Evolutionary conservation across 306 rosid species (phyloP).

Genomic region (Oxytropis ochrocephala): DNA sequence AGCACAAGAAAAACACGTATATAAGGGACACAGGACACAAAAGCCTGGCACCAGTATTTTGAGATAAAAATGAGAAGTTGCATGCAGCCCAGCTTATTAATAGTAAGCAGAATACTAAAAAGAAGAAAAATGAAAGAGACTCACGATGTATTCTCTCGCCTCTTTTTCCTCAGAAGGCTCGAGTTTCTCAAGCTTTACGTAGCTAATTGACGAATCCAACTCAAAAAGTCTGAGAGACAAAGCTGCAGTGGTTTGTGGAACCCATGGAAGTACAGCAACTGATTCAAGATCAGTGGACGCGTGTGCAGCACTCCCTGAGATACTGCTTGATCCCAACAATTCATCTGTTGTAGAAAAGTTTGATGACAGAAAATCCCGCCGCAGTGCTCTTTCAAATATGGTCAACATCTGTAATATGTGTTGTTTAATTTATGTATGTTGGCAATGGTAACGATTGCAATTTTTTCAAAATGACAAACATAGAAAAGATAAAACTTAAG

Average conservation of each 20-base stretch:
- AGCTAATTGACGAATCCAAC: constrained; percentile 66
- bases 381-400: constrained; percentile 58
- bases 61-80: background rate
- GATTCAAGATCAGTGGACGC: constrained; percentile 42
- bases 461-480: background rate
- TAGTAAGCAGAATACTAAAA: background rate
- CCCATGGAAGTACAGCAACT: constrained; percentile 77
- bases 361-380: constrained; percentile 66
- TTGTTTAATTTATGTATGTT: constrained; percentile 15
- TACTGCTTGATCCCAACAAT: constrained; percentile 47
- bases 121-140: constrained; percentile 14
- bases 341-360: constrained; percentile 64
- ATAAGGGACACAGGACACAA: background rate
- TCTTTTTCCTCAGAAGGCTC: constrained; percentile 51
- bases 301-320: constrained; percentile 27
- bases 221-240: constrained; percentile 78
- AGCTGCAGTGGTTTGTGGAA: constrained; percentile 84
- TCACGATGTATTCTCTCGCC: constrained; percentile 42
- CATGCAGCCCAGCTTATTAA: background rate
- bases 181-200: constrained; percentile 43
- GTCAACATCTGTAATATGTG: constrained; percentile 57
- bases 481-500: constrained; percentile 1
- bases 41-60: background rate
- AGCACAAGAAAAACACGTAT: background rate
- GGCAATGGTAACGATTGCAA: background rate